A percentile compares a stretch with the other conserved stretches of the same genome.
Conservation (phyloP, 164 flowering plant genomes). For the Magnolia changhungtana region DNA sequence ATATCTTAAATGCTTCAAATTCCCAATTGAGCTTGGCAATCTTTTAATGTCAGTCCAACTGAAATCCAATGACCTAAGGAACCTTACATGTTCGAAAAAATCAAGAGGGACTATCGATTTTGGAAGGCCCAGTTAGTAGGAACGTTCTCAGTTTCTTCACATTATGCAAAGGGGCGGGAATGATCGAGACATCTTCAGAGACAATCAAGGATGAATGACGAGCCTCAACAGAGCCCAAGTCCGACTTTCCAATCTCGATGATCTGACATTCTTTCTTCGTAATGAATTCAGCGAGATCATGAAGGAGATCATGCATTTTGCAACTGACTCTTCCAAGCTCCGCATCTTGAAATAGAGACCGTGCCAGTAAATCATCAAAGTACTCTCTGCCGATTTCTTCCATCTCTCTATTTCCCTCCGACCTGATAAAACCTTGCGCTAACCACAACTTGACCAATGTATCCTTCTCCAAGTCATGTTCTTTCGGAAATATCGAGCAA, state of each 20-base stretch:
- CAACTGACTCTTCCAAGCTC: not conserved
- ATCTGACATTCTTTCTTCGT: not conserved
- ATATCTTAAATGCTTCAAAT: conserved; percentile 7
- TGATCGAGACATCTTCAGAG: not conserved
- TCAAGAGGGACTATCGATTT: not conserved
- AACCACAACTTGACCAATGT: conserved; percentile 12
- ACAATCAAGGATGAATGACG: not conserved
- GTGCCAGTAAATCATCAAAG: conserved; percentile 10
- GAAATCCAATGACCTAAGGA: conserved; percentile 11
- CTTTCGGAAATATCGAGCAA: conserved; percentile 13
- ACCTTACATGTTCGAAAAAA: not conserved
- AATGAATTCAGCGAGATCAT: conserved; percentile 6
- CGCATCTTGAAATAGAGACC: conserved; percentile 3
- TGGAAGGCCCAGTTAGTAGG: not conserved
- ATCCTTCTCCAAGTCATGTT: not conserved
- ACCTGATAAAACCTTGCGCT: conserved; percentile 11
- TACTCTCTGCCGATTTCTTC: conserved; percentile 8
- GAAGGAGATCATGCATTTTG: conserved; percentile 13
- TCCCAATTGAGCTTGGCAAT: conserved; percentile 3
- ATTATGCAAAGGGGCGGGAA: not conserved
- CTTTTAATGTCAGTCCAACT: not conserved
- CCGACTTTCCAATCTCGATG: not conserved
- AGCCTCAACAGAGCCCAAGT: not conserved
- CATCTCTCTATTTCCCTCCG: not conserved
- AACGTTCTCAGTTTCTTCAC: conserved; percentile 1